Evolutionary conservation across 2,329 filamentous ascomycete genomes (phyloP).

Genomic region (Talaromyces verruculosus): DNA sequence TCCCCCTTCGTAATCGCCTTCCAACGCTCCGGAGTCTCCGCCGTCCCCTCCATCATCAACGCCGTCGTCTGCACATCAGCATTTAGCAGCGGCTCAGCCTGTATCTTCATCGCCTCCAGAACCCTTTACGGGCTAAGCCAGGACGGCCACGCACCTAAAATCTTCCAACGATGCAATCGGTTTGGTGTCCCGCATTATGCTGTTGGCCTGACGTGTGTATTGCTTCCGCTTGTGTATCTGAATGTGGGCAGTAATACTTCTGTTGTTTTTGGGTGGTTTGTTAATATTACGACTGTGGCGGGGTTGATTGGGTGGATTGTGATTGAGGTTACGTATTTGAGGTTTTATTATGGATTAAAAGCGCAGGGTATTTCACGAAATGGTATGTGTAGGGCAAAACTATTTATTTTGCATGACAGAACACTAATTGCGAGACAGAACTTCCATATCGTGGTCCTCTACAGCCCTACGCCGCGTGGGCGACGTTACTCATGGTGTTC

Average conservation of each 20-base stretch:
- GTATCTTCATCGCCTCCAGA: constrained; percentile 70
- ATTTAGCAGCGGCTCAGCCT: constrained; percentile 74
- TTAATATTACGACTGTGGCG: constrained; percentile 68
- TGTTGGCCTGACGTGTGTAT: constrained; percentile 55
- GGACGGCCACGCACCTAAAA: constrained; percentile 61
- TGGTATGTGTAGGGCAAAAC: too few species aligned
- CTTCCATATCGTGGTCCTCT: constrained; percentile 61
- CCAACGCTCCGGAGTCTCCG: constrained; percentile 59
- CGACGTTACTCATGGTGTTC: constrained; percentile 54
- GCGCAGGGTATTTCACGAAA: constrained; percentile 59
- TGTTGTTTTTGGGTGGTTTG: constrained; percentile 69
- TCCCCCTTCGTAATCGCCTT: constrained; percentile 46
- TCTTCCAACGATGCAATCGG: constrained; percentile 62
- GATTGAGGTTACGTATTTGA: constrained; percentile 28
- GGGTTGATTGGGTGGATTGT: constrained; percentile 68
- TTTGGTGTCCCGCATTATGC: constrained; percentile 63
- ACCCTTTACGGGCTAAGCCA: constrained; percentile 66
- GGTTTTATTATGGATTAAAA: constrained; percentile 60
- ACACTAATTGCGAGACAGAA: neutral
- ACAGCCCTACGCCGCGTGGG: constrained; percentile 65
- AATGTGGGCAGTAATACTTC: constrained; percentile 60
- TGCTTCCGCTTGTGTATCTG: constrained; percentile 68
- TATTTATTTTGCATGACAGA: too few species aligned
- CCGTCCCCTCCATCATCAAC: constrained; percentile 71
- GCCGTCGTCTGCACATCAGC: constrained; percentile 75